Percentiles rank a stretch among this genome's conserved stretches.
Conservation (phyloP, 345 rosid genomes). For the Lenwebbia sp. region DNA sequence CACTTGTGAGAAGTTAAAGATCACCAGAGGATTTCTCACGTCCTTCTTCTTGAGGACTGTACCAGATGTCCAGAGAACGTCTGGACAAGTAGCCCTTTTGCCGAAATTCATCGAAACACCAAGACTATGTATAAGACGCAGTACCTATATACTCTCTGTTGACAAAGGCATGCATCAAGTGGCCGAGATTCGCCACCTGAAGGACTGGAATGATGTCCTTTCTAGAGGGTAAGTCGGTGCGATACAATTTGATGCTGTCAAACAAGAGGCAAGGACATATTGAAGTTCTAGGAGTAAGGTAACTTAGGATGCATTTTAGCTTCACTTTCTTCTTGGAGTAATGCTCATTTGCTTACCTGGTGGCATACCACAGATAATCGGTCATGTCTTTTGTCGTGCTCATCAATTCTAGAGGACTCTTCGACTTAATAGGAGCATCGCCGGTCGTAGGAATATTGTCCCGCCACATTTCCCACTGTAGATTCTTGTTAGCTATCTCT, state of each 20-base stretch:
- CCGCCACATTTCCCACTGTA: slow-evolving; percentile 22
- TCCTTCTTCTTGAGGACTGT: not conserved
- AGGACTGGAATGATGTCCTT: slow-evolving; percentile 23
- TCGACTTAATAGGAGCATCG: not conserved
- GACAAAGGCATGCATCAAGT: slow-evolving; percentile 25
- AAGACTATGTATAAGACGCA: not conserved
- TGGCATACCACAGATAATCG: slow-evolving; percentile 32
- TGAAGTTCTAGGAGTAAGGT: not conserved
- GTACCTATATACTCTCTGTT: slow-evolving; percentile 32
- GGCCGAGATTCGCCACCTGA: slow-evolving; percentile 30
- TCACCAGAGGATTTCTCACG: too few species aligned
- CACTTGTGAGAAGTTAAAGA: not conserved
- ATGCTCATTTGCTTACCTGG: slow-evolving; percentile 7
- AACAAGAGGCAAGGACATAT: not conserved
- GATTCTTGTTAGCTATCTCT: slow-evolving; percentile 11
- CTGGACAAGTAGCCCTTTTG: not conserved
- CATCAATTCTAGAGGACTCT: slow-evolving; percentile 15
- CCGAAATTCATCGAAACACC: not conserved
- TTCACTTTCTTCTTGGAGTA: not conserved
- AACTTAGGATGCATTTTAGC: not conserved
- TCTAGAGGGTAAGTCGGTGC: slow-evolving; percentile 16
- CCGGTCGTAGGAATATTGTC: slow-evolving; percentile 12
- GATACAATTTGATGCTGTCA: slow-evolving; percentile 17
- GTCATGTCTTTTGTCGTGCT: slow-evolving; percentile 19
- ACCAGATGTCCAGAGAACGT: not conserved